Base-by-base conservation (phyloP, 345 rosid species). In the Erucastrum elatum region DNA sequence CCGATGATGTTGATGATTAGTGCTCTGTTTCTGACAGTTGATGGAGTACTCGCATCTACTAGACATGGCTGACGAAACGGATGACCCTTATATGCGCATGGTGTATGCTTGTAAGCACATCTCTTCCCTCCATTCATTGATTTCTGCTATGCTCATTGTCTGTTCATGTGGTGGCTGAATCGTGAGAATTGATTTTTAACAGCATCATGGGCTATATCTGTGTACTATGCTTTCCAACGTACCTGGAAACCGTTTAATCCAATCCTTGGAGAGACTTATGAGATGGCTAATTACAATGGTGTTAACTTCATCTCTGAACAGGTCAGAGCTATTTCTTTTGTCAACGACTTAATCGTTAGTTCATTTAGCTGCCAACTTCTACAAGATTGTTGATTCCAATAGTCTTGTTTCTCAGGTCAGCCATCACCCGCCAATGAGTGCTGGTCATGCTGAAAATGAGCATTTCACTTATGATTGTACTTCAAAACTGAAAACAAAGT, bases 231-330 rank as follows among this genome's bases (percentile, higher is more conserved):
- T 53, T 87, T 46, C 71, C 93, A 88, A 86, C 90, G 99, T 71
- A 89, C 98, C 12, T 95, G 98, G 99, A 95, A 95, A 83, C 99
- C 98, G 3, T 95, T 95, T 82, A 95, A 95, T 84, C 99, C 99
- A 73, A 91, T 95, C 81, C 98, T 95, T 6, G 99, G 98, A 1
- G 98, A 95, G 85, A 95, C 99, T 75, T 95, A 87, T 78, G 99
- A 95, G 83, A 39, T 95, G 96, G 84, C 76, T 37, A 91, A 93
- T 83, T 88, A 89, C 82, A 90, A 86, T 34, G 91, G 93, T 51
- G 72, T 95, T 46, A 83, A 88, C 72, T 93, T 91, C 83, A 85
- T 95, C 30, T 64, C 94, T 33, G 98, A 95, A 82, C 99, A 95
- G 97, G 97, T 81, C 27, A 49, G 70, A 5, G 56, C n/a, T 63